Evolutionary conservation across 164 flowering plant genomes (phyloP).

Genomic region (Cinnamomum micranthum): DNA sequence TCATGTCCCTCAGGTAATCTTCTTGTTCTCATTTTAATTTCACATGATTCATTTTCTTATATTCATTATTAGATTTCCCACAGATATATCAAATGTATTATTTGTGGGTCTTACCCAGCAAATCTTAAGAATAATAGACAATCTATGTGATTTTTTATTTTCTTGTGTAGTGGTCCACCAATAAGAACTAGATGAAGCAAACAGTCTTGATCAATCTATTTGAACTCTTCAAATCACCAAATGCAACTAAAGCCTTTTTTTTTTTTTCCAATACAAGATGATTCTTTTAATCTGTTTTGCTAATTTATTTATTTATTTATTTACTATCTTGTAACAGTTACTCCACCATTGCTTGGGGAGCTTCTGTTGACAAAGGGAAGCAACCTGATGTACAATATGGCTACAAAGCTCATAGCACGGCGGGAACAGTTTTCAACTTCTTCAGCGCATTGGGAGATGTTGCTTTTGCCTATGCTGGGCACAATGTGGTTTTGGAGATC

Average conservation of each 20-base stretch:
- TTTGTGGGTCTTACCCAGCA: no score
- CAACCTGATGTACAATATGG: slow-evolving; percentile 38
- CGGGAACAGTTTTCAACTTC: slow-evolving; percentile 37
- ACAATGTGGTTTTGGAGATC: slow-evolving; percentile 69
- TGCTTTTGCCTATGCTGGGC: slow-evolving; percentile 69
- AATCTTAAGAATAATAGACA: not conserved
- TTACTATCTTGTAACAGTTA: slow-evolving; percentile 27
- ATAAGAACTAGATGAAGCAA: no score
- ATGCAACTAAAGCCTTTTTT: no score
- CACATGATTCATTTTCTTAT: not conserved
- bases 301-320: not conserved
- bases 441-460: slow-evolving; percentile 55
- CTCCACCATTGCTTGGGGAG: slow-evolving; percentile 56
- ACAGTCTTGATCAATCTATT: not conserved
- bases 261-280: no score
- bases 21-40: not conserved
- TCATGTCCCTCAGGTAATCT: slow-evolving; percentile 62
- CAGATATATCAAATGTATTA: no score
- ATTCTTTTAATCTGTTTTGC: not conserved
- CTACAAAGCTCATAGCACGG: slow-evolving; percentile 15
- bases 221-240: not conserved
- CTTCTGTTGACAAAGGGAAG: slow-evolving; percentile 39
- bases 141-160: not conserved
- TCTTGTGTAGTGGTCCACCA: no score
- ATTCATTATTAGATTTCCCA: not conserved